Base-by-base conservation (phyloP, 1,284 basidiomycete species). In the Ceratobasidium sp. region DNA sequence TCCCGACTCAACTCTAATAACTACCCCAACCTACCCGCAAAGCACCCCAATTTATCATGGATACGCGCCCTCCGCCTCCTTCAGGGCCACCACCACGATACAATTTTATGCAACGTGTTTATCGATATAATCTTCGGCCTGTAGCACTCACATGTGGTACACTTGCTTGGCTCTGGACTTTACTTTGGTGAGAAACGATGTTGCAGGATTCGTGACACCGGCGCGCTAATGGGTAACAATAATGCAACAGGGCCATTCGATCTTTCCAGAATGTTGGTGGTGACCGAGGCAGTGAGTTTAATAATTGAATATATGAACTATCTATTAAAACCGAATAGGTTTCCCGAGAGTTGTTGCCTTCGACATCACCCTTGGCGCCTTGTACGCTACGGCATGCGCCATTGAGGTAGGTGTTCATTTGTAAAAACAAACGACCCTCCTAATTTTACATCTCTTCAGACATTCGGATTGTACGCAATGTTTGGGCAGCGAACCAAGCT, bases 71-170 rank as follows among this genome's bases (percentile, higher is more conserved):
- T 5, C 53, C 66, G 11, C 56, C 67, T 8, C 67, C 67, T 31
- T 27, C 56, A 5, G 67, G 67, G n/a, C 67, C 67, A 31, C 67
- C 67, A 9, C 67, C 67, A 2, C 41, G 67, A 44, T 72, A 60
- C n/a, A 72, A 72, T 24, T 60, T 72, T 27, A 60, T 72, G 56
- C 67, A 72, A 47, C 44, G 47, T 15, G 56, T 72, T 15, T 72
- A 72, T 15, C 67, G 67, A n/a, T 72, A 72, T 22, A 72, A 72
- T 44, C 56, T 72, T 11, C 67, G 67, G 22, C 67, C 67, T 8
- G 67, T 72, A 27, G 67, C 67, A 22, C 47, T 72, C 41, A 72
- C 67, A 36, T 72, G 67, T 36, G 48, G 41, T 22, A n/a, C 51
- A 24, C 33, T 72, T 2, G 67, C 67, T 2, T 72, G 67, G 67